Conservation (phyloP, 768 basidiomycete species). For the Chalciporus sphaerocephalus region DNA sequence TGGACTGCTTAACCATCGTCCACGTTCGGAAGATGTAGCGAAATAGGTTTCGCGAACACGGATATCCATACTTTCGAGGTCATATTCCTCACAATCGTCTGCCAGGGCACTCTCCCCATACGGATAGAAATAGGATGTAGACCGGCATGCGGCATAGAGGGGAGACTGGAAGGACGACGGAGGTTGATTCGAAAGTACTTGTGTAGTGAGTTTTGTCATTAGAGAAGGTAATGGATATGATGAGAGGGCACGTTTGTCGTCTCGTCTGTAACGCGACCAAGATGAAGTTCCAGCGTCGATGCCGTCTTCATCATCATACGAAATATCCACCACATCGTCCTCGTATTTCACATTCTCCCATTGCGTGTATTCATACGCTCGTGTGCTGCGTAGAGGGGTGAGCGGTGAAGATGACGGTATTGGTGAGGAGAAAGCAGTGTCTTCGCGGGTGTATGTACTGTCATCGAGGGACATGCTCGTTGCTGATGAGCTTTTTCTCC, state of each 20-base stretch:
- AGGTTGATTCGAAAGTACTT: neutral
- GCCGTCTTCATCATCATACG: neutral
- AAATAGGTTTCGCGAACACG: conserved; percentile 48
- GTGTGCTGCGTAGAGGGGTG: conserved; percentile 13
- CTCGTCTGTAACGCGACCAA: conserved; percentile 3
- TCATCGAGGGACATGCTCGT: conserved; percentile 5
- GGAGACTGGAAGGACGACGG: conserved; percentile 1
- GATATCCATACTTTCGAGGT: conserved; percentile 32
- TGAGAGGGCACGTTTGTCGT: neutral
- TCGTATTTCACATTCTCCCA: conserved; percentile 2
- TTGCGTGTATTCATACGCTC: conserved; percentile 2
- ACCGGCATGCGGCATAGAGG: neutral
- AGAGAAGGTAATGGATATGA: conserved; percentile 17
- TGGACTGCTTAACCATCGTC: conserved; percentile 54
- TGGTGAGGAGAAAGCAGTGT: conserved; percentile 14
- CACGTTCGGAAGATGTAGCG: conserved; percentile 53
- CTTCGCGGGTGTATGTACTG: neutral
- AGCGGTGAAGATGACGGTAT: conserved; percentile 16
- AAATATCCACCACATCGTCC: neutral
- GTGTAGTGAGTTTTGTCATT: conserved; percentile 14
- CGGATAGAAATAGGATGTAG: conserved; percentile 3
- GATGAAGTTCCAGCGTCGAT: neutral
- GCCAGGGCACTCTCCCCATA: conserved; percentile 15
- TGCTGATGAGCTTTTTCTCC: conserved; percentile 22
- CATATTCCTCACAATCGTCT: conserved; percentile 27